These are phyloP conservation scores for Candida michaelii DNA, from an alignment of 805 yeast species.

Conservation along the genomic window DNA sequence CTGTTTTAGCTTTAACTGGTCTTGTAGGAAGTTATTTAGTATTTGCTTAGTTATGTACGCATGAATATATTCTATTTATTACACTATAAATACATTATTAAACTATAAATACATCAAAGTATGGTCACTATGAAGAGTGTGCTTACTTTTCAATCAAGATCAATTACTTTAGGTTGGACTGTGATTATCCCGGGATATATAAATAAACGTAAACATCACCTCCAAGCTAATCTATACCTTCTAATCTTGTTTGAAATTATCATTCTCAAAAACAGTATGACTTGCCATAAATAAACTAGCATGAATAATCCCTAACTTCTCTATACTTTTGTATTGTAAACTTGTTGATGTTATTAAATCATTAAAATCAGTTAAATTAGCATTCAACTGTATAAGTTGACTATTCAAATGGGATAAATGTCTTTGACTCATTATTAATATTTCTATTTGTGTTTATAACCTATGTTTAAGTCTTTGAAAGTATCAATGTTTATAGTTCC, in stretches of 20 bases:
- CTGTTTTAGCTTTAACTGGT: constrained; percentile 67
- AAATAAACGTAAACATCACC: background rate
- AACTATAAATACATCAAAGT: too few species aligned
- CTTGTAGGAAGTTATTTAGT: constrained; percentile 58
- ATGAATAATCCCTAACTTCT: constrained; percentile 55
- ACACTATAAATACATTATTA: background rate
- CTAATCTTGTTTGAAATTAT: constrained; percentile 22
- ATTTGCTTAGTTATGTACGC: constrained; percentile 23
- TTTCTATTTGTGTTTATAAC: background rate
- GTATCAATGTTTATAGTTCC: too few species aligned
- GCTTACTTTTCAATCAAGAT: too few species aligned
- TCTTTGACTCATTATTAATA: constrained; percentile 9
- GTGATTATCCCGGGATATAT: too few species aligned
- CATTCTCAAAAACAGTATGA: constrained; percentile 40
- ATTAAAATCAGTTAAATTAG: constrained; percentile 54
- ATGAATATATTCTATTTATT: constrained; percentile 8
- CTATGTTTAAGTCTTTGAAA: too few species aligned
- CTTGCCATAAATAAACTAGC: constrained; percentile 51
- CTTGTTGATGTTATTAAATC: constrained; percentile 49
- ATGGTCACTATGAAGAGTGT: too few species aligned
- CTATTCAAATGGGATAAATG: constrained; percentile 43
- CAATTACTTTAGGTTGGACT: too few species aligned
- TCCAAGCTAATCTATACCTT: background rate
- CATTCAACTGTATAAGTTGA: constrained; percentile 44
- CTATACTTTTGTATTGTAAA: constrained; percentile 52